phyloP scores from a whole-genome alignment of 192 early-diverging fungal genomes.

The Geranomyces variabilis region DNA sequence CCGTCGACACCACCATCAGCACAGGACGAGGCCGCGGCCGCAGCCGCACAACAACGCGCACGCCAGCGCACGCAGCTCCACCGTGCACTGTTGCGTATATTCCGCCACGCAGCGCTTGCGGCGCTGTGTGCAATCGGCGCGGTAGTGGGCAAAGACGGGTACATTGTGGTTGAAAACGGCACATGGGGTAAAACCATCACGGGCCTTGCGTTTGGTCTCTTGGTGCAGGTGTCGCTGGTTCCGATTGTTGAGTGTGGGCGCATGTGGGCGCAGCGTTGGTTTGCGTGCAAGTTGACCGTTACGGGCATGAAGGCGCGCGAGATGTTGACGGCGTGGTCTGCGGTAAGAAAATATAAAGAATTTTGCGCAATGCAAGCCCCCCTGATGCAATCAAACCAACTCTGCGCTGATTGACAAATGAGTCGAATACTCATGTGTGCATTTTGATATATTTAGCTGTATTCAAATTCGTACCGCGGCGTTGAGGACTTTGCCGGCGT shows the following conservation, averaged over 20 bases:
- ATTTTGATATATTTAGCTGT: neutral
- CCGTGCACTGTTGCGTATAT: no score
- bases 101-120: no score
- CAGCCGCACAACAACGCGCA: no score
- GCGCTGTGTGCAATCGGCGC: neutral
- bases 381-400: no score
- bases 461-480: neutral
- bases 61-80: no score
- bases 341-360: no score
- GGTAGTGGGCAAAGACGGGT: neutral
- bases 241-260: neutral
- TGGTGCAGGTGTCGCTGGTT: conserved; percentile 1
- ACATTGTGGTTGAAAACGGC: neutral
- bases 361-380: no score
- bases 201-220: neutral
- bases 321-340: conserved; percentile 4
- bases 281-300: neutral
- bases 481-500: neutral
- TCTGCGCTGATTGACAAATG: no score
- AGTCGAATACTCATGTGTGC: no score
- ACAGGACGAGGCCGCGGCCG: no score
- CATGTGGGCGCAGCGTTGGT: neutral
- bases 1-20: no score
- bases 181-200: neutral
- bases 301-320: conserved; percentile 6